These are phyloP conservation scores for Phaseolus coccineus DNA, from an alignment of 331 rosid genomes.

Conservation along the genomic window DNA sequence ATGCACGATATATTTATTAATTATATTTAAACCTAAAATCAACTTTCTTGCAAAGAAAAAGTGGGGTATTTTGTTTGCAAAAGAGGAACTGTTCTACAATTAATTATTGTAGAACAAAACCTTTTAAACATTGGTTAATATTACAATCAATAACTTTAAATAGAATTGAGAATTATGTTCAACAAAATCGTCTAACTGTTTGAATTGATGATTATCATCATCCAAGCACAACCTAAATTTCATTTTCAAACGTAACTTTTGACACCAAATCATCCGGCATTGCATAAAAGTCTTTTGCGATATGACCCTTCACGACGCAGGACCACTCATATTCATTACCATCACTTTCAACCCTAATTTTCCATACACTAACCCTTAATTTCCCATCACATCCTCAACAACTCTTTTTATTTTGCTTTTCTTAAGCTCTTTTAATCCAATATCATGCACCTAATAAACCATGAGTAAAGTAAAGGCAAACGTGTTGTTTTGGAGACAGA, in stretches of 20 bases:
- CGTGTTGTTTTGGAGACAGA: not conserved
- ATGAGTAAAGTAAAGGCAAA: conserved; percentile 17
- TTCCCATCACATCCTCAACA: not conserved
- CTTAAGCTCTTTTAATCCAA: not conserved
- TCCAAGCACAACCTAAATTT: not conserved
- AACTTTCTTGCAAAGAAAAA: not conserved
- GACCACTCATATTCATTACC: conserved; percentile 43
- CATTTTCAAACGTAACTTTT: conserved; percentile 38
- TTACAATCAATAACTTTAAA: not conserved
- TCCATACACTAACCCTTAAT: not conserved
- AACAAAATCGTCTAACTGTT: conserved; percentile 6
- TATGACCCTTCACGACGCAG: conserved; percentile 27
- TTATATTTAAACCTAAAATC: not conserved
- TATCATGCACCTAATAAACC: not conserved
- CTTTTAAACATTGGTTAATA: not conserved
- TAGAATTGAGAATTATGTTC: not conserved
- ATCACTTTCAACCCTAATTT: conserved; percentile 33
- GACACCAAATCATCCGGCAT: conserved; percentile 44
- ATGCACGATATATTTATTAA: not conserved
- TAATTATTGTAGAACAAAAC: not conserved
- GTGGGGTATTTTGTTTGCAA: not conserved
- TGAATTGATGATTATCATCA: not conserved
- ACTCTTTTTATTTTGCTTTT: not conserved
- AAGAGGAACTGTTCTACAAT: not conserved
- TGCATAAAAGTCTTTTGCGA: conserved; percentile 41